A percentile compares a stretch with the other conserved stretches of the same genome.
These are phyloP conservation scores for Neurospora sp. DNA, from an alignment of 495 filamentous ascomycete genomes.

Conservation along the genomic window DNA sequence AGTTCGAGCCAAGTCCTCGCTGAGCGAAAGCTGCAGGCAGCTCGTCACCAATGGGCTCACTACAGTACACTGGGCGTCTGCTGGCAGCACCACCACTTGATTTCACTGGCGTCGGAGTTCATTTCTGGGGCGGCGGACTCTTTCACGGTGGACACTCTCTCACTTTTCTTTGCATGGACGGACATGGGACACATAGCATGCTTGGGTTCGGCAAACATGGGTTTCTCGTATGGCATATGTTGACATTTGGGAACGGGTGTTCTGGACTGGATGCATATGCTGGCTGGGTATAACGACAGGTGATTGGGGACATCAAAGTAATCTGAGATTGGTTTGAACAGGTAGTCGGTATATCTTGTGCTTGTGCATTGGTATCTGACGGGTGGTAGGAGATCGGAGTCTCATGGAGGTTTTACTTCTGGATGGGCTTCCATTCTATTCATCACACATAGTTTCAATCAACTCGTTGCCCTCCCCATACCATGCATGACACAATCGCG, in stretches of 20 bases:
- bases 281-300: not conserved
- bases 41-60: not conserved
- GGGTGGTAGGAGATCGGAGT: not conserved
- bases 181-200: not conserved
- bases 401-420: not conserved
- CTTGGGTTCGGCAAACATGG: not conserved
- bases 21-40: not conserved
- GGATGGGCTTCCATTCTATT: not conserved
- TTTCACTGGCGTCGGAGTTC: not conserved
- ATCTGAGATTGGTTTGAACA: not conserved
- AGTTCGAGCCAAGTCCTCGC: not conserved
- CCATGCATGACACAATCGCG: not conserved
- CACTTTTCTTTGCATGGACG: not conserved
- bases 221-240: not conserved
- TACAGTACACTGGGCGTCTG: not conserved
- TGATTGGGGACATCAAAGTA: not conserved
- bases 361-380: not conserved
- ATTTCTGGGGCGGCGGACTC: not conserved
- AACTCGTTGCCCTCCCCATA: not conserved
- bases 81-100: not conserved
- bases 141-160: not conserved
- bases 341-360: not conserved
- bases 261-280: not conserved
- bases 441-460: not conserved
- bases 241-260: not conserved